Conservation (phyloP, 108 stramenopile genomes). For the Cyclotella atomus region DNA sequence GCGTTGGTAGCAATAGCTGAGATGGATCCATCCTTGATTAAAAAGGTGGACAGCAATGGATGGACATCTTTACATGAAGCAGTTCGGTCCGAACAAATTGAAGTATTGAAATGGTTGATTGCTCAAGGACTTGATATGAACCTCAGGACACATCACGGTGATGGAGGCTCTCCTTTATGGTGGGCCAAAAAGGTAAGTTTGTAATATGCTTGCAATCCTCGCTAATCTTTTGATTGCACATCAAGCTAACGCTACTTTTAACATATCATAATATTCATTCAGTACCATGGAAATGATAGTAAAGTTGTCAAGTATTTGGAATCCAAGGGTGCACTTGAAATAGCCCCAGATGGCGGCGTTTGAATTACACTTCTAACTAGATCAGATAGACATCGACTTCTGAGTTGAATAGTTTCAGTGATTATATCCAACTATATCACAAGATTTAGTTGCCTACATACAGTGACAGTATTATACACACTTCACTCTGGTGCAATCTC, state of each 20-base stretch:
- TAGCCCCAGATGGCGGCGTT: too few species aligned
- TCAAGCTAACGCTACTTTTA: neutral
- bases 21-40: neutral
- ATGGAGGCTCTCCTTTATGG: slow-evolving; percentile 45
- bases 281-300: slow-evolving; percentile 21
- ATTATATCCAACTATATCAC: too few species aligned
- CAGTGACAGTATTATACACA: neutral
- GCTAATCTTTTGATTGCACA: neutral
- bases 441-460: too few species aligned
- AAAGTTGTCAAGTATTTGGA: slow-evolving; percentile 26
- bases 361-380: too few species aligned
- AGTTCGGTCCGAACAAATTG: slow-evolving; percentile 63
- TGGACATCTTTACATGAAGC: slow-evolving; percentile 89
- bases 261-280: neutral
- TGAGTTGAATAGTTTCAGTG: too few species aligned
- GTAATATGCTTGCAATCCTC: neutral
- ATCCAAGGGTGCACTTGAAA: slow-evolving; percentile 21
- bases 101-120: slow-evolving; percentile 65
- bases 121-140: slow-evolving; percentile 47
- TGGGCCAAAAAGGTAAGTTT: slow-evolving; percentile 34
- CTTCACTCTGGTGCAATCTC: slow-evolving; percentile 33
- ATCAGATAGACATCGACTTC: too few species aligned
- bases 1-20: slow-evolving; percentile 5
- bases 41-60: slow-evolving; percentile 59
- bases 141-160: slow-evolving; percentile 33